A percentile compares a stretch with the other conserved stretches of the same genome.
Conservation (phyloP, 768 basidiomycete species). For the Auricularia heimuer region DNA sequence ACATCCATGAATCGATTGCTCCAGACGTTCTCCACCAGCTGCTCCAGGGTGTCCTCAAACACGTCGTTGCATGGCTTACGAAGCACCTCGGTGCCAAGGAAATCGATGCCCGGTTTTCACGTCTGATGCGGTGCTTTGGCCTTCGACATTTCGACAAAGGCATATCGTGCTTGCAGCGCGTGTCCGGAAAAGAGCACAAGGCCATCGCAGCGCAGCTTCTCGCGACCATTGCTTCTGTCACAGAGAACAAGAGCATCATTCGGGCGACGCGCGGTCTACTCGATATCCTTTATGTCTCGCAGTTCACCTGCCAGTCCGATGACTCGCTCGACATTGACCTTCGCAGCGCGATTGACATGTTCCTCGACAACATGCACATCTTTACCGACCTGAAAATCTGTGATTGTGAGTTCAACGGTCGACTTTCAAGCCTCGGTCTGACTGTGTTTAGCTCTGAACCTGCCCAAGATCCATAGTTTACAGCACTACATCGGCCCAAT, state of each 20-base stretch:
- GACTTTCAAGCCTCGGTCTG: background rate
- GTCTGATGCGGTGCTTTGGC: background rate
- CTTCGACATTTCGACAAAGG: background rate
- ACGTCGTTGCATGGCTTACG: background rate
- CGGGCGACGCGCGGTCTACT: constrained; percentile 10
- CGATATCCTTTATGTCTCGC: constrained; percentile 20
- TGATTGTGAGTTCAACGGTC: background rate
- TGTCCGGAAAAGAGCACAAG: background rate
- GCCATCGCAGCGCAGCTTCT: background rate
- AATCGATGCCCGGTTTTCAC: constrained; percentile 11
- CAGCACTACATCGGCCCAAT: constrained; percentile 14
- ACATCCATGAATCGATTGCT: background rate
- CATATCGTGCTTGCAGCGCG: background rate
- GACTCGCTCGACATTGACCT: constrained; percentile 1
- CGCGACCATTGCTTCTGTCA: background rate
- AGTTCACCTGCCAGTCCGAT: constrained; percentile 10
- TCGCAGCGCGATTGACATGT: background rate
- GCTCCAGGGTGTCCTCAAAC: background rate
- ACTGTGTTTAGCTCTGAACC: constrained; percentile 12
- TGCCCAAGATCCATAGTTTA: constrained; percentile 19
- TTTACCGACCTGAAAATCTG: constrained; percentile 8
- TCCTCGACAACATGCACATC: background rate
- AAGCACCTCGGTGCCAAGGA: constrained; percentile 16
- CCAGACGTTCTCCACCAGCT: background rate
- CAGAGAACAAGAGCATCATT: background rate